Percentiles rank a stretch among this genome's conserved stretches.
These are phyloP conservation scores for Trametes sp. DNA, from an alignment of 1,284 basidiomycete genomes.

Conservation along the genomic window DNA sequence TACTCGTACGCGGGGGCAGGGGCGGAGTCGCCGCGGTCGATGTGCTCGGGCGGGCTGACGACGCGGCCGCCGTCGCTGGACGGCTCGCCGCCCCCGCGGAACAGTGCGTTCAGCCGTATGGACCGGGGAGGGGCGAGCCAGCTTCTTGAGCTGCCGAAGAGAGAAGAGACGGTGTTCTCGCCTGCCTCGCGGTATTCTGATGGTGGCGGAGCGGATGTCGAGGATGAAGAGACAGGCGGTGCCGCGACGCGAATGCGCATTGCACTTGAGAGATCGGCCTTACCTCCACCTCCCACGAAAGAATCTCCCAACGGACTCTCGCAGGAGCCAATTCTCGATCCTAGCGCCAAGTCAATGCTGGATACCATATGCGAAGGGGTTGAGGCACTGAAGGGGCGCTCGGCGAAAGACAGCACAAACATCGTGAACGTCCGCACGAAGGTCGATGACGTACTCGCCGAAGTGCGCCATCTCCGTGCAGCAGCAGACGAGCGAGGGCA, in stretches of 20 bases:
- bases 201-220: constrained; percentile 11
- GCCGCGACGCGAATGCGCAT: constrained; percentile 5
- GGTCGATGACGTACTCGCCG: constrained; percentile 36
- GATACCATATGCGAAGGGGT: constrained; percentile 31
- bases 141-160: constrained; percentile 13
- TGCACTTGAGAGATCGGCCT: constrained; percentile 3
- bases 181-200: constrained; percentile 38
- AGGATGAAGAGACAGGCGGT: not conserved
- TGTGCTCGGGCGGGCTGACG: constrained; percentile 32
- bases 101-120: not conserved
- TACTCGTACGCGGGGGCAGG: constrained; percentile 22
- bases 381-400: constrained; percentile 29
- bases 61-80: constrained; percentile 26
- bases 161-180: constrained; percentile 26
- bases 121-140: not conserved
- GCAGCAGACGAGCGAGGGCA: not conserved
- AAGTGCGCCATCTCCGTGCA: constrained; percentile 24
- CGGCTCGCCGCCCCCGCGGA: constrained; percentile 22
- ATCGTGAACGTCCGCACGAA: constrained; percentile 35
- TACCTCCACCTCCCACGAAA: not conserved
- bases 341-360: not conserved
- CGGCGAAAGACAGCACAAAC: constrained; percentile 27
- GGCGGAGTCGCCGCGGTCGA: constrained; percentile 27
- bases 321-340: not conserved
- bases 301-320: not conserved